Base-by-base conservation (phyloP, 73 alveolate genomes). In the Paramecium octaurelia region DNA sequence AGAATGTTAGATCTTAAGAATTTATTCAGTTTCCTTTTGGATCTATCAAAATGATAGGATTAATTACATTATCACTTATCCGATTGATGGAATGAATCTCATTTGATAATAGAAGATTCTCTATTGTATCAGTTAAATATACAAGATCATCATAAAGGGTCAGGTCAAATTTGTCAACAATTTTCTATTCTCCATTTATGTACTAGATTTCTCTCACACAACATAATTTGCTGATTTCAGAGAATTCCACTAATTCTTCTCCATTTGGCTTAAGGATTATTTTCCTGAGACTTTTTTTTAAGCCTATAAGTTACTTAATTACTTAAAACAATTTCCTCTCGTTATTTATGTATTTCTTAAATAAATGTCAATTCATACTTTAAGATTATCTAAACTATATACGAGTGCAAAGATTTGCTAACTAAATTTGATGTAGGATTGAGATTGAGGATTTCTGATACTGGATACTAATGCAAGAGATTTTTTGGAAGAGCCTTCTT, bases 161-260 rank as follows among this genome's bases (percentile, higher is more conserved):
- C 18, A 80, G 14, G 24, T 80, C 91, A 35, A 80, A 80, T 46
- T 80, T 80, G 8, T 40, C 73, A 4, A 80, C 76, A 80, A 80
- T 48, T 14, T 24, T 80, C 48, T 42, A 20, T 24, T 80, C 70
- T 44, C 91, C 91, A 80, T 80, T 48, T 38, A 80, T 80, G 12
- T 44, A 44, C 16, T 23, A 23, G 12, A 43, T 80, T n/a, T 80
- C 91, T 24, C 57, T 40, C 8, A 80, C 57, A 14, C 75, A 48
- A 46, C 77, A 80, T 80, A 31, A 46, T 46, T 80, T 80, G 18
- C 64, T 27, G 11, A 80, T 80, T 9, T 80, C 91, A 14, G 6
- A 44, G 27, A 80, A 43, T 42, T 80, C 91, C 10, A 44, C 57
- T 14, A 80, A 44, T 23, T 80, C 91, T 9, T 80, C 91, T 10